A percentile compares a stretch with the other conserved stretches of the same genome.
Evolutionary conservation across 2,329 filamentous ascomycete genomes (phyloP).

Genomic region (Aspergillus tanneri): DNA sequence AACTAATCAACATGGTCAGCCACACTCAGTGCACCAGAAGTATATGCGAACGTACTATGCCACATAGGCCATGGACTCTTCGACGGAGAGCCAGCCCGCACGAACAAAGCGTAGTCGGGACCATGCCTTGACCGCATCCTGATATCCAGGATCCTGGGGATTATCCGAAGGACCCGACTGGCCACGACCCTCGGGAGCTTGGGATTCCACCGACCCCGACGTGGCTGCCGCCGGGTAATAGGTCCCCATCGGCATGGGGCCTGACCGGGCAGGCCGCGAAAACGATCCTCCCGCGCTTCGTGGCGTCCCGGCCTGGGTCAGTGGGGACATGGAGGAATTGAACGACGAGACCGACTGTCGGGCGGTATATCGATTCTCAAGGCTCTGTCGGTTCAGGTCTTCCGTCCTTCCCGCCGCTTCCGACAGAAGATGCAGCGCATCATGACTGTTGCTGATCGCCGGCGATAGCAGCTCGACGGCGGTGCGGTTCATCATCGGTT

Average conservation of each 20-base stretch:
- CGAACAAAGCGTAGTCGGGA: conserved; percentile 89
- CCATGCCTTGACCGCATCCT: conserved; percentile 82
- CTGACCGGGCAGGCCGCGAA: conserved; percentile 40
- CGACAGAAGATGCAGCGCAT: conserved; percentile 86
- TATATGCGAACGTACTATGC: conserved; percentile 70
- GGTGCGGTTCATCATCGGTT: conserved; percentile 60
- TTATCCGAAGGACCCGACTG: conserved; percentile 30
- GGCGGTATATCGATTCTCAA: conserved; percentile 46
- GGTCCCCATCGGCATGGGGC: conserved; percentile 50
- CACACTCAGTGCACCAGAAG: conserved; percentile 13
- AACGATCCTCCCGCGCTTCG: conserved; percentile 37
- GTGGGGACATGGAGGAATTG: conserved; percentile 38
- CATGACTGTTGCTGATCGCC: conserved; percentile 85
- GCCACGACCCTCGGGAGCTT: conserved; percentile 28
- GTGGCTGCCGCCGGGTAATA: conserved; percentile 46
- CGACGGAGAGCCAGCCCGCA: conserved; percentile 91
- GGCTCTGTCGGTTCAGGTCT: conserved; percentile 50
- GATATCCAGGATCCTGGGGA: conserved; percentile 40
- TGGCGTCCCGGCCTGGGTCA: conserved; percentile 36
- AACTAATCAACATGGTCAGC: conserved; percentile 51
- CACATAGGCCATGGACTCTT: conserved; percentile 90
- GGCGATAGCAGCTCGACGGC: conserved; percentile 58
- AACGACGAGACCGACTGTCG: conserved; percentile 42
- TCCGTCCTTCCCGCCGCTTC: conserved; percentile 67
- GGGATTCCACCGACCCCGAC: conserved; percentile 27